Evolutionary conservation across 345 rosid species (phyloP), one percentile per base, ranked within the genome.

Genomic region (Boechera retrofracta): DNA sequence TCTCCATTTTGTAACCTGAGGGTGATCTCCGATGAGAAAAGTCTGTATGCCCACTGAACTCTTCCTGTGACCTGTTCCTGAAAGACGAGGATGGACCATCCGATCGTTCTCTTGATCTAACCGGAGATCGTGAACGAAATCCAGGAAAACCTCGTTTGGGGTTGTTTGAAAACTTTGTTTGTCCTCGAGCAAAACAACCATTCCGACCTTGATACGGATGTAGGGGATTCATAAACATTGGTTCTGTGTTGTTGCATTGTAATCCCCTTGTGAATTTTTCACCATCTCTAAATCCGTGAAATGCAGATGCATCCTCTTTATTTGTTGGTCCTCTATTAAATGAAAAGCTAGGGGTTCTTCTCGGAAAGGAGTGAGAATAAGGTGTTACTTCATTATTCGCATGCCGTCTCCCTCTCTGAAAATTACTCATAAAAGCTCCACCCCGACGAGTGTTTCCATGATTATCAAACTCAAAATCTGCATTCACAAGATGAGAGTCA

Each of bases 1-100:
- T 86, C 57, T 85, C 91, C 83, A 76, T 81, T 82, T 90, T 80
- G 79, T 79, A 88, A 73, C 83, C 75, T 70, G 91, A 88, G 61
- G 97, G 85, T 41, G 96, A 89, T 59, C 89, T 83, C 67, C 82
- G 83, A 79, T 74, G 82, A 72, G 83, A 77, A 80, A 91, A 83
- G 26, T 89, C 93, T 60, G 85, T 69, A 62, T 81, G 85, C 58
- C 89, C 89, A 81, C 75, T 83, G 79, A 87, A 89, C 2, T 83
- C 90, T 69, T 89, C 90, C 8, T 89, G 90, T 31, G 98, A 80
- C 74, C 96, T 86, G 81, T 91, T 86, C 85, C 92, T 81, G 13
- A 85, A 83, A 74, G 97, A 79, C 18, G 89, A 79, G 87, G 97
- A 89, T 52, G 85, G 83, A 86, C 86, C 86, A 56, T 91, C 88